Evolutionary conservation across 169 alveolate species (phyloP).

Genomic region (Babesia caballi): DNA sequence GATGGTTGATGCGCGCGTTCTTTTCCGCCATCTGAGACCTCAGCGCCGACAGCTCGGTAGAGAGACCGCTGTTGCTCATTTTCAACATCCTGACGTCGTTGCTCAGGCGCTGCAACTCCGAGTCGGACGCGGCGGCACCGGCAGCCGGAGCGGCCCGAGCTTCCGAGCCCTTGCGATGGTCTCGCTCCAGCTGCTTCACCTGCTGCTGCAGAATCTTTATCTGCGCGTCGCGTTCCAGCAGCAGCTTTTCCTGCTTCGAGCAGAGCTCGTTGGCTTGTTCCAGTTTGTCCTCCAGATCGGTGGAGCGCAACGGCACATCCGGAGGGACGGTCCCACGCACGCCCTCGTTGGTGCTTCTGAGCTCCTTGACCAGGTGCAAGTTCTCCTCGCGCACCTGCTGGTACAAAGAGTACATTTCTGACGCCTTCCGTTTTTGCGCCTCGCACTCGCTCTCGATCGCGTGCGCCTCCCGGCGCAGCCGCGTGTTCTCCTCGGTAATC

Average conservation of each 20-base stretch:
- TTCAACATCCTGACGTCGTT: constrained; percentile 7
- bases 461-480: neutral
- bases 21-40: constrained; percentile 7
- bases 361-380: neutral
- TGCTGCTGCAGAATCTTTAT: neutral
- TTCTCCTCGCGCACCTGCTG: constrained; percentile 24
- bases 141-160: neutral
- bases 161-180: neutral
- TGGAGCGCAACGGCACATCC: neutral
- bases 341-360: neutral
- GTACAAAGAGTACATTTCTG: constrained; percentile 8
- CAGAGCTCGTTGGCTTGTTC: neutral
- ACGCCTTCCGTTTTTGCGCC: constrained; percentile 8
- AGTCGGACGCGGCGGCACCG: neutral
- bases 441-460: constrained; percentile 20
- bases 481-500: neutral
- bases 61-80: constrained; percentile 20
- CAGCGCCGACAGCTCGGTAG: constrained; percentile 10
- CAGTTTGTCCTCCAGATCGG: neutral
- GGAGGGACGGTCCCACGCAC: too few relatives aligned
- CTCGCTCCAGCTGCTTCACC: neutral
- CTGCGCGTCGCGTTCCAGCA: neutral
- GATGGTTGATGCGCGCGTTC: constrained; percentile 19
- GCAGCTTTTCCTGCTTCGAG: neutral
- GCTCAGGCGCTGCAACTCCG: neutral